Evolutionary conservation across 2,329 filamentous ascomycete species (phyloP).

Genomic region (Botrytis paeoniae): DNA sequence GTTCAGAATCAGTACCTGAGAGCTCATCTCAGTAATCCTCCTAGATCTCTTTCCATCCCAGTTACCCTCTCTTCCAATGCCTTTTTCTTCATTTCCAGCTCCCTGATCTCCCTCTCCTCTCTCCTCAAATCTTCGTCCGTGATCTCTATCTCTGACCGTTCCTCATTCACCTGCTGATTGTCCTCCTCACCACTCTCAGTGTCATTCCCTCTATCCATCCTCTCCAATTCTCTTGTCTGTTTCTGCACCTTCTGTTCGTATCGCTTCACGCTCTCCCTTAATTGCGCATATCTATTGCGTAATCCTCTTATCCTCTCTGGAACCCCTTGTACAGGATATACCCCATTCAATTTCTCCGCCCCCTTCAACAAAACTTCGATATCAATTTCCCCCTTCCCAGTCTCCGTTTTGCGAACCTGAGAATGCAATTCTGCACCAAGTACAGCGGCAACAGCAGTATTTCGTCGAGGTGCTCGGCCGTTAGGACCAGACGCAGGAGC

Average conservation of each 20-base stretch:
- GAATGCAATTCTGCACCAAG: conserved; percentile 84
- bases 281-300: conserved; percentile 66
- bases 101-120: conserved; percentile 66
- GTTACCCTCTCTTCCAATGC: conserved; percentile 61
- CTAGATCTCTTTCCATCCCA: conserved; percentile 67
- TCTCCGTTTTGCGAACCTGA: conserved; percentile 60
- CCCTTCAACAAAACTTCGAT: conserved; percentile 80
- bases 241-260: conserved; percentile 78
- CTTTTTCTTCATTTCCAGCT: conserved; percentile 61
- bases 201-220: conserved; percentile 65
- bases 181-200: conserved; percentile 54
- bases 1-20: neutral
- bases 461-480: conserved; percentile 57
- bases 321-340: conserved; percentile 81
- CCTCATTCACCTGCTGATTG: conserved; percentile 44
- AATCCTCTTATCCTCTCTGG: conserved; percentile 71
- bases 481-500: conserved; percentile 51
- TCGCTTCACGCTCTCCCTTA: conserved; percentile 70
- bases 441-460: conserved; percentile 86
- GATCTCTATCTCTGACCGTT: conserved; percentile 45
- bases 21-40: conserved; percentile 46
- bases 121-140: conserved; percentile 66
- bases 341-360: conserved; percentile 83
- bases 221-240: conserved; percentile 70
- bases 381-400: conserved; percentile 69